These are phyloP conservation scores for Aspergillus aculeatus DNA, from an alignment of 2,329 filamentous ascomycete genomes.

Conservation along the genomic window DNA sequence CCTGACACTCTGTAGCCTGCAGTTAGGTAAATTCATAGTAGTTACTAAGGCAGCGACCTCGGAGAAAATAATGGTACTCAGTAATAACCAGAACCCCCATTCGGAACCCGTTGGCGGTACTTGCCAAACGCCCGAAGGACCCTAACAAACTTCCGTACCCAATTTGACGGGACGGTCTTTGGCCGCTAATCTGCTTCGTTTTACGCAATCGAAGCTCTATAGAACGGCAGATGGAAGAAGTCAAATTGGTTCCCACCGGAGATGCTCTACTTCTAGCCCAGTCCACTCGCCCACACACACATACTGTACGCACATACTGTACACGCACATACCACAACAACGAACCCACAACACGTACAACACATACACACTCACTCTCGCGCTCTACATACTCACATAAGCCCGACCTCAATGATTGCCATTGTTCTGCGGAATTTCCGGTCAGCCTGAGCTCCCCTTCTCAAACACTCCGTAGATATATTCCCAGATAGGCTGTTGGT, in stretches of 20 bases:
- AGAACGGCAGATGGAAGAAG: constrained; percentile 27
- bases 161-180: constrained; percentile 17
- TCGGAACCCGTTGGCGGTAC: neutral
- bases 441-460: neutral
- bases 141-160: constrained; percentile 16
- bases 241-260: constrained; percentile 18
- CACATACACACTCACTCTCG: too few relatives aligned
- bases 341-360: too few relatives aligned
- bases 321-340: too few relatives aligned
- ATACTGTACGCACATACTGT: too few relatives aligned
- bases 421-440: neutral
- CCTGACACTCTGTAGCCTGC: neutral
- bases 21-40: neutral
- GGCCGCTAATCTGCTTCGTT: constrained; percentile 10
- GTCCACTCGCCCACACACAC: neutral
- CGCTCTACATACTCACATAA: too few relatives aligned
- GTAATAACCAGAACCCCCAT: neutral
- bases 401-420: too few relatives aligned
- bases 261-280: constrained; percentile 6
- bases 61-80: too few relatives aligned
- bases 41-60: neutral
- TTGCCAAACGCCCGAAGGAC: neutral
- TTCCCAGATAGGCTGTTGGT: neutral
- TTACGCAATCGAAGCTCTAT: constrained; percentile 25
- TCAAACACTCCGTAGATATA: neutral